A percentile compares a stretch with the other conserved stretches of the same genome.
phyloP scores from a whole-genome alignment of 768 basidiomycete genomes.

The Auricularia sp. region DNA sequence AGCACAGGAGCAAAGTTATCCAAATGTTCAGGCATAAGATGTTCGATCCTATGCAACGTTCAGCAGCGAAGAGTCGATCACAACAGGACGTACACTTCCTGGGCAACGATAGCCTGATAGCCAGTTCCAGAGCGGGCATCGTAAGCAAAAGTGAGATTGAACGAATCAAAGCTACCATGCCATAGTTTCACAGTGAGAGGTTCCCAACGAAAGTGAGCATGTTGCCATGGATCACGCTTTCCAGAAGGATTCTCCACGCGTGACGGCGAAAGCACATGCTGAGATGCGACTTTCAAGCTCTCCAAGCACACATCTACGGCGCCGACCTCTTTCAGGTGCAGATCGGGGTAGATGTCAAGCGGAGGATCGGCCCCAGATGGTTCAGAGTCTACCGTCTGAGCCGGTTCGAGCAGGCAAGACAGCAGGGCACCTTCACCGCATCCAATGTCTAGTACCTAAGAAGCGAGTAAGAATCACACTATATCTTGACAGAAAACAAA shows the following conservation, averaged over 20 bases:
- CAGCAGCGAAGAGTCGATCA: not conserved
- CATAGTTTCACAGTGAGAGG: conserved; percentile 54
- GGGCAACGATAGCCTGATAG: conserved; percentile 60
- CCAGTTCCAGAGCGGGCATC: conserved; percentile 11
- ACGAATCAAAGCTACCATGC: conserved; percentile 59
- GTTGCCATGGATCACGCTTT: conserved; percentile 6
- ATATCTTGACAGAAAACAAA: conserved; percentile 4
- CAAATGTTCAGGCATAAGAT: conserved; percentile 51
- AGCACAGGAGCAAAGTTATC: conserved; percentile 56
- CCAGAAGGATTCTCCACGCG: conserved; percentile 11
- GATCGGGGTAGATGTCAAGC: conserved; percentile 39
- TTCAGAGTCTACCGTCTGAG: conserved; percentile 44
- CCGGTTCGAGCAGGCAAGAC: conserved; percentile 57
- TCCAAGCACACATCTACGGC: conserved; percentile 56
- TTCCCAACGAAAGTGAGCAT: conserved; percentile 47
- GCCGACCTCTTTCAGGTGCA: conserved; percentile 45
- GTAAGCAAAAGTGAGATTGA: conserved; percentile 56
- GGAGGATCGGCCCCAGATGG: conserved; percentile 12
- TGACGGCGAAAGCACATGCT: conserved; percentile 13
- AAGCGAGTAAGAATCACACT: not conserved
- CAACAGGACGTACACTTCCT: conserved; percentile 57
- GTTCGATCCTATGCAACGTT: conserved; percentile 58
- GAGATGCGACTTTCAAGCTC: conserved; percentile 46
- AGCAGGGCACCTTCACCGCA: conserved; percentile 78
- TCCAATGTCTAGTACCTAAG: conserved; percentile 69